Evolutionary conservation across 148 eudicot genomes (phyloP).

Genomic region (Nepenthes mirabilis): DNA sequence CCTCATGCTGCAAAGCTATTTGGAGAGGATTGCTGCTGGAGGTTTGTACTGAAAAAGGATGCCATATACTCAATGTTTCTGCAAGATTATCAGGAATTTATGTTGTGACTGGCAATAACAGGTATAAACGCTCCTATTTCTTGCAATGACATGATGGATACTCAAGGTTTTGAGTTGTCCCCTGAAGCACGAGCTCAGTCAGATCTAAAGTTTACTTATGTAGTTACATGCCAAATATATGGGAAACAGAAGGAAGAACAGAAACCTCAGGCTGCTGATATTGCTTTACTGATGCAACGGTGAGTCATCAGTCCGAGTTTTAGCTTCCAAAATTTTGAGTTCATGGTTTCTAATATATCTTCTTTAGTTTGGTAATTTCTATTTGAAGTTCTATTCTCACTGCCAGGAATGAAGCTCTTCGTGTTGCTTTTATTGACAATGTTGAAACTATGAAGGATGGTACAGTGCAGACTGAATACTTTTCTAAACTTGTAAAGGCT

Average conservation of each 20-base stretch:
- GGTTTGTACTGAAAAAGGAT: conserved; percentile 29
- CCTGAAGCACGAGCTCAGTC: conserved; percentile 97
- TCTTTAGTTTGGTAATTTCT: background rate
- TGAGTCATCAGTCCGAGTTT: conserved; percentile 12
- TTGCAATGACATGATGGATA: conserved; percentile 38
- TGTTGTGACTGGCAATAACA: conserved; percentile 17
- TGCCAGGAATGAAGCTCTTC: conserved; percentile 88
- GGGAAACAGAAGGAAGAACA: conserved; percentile 96
- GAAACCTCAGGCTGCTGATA: conserved; percentile 92
- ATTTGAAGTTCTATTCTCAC: conserved; percentile 1
- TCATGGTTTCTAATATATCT: background rate
- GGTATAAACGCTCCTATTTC: conserved; percentile 57
- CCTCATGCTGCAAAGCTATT: conserved; percentile 79
- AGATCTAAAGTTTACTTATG: conserved; percentile 93
- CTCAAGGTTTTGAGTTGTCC: conserved; percentile 77
- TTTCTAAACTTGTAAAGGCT: conserved; percentile 89
- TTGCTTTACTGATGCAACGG: conserved; percentile 96
- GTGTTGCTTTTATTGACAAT: conserved; percentile 81
- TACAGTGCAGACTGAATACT: conserved; percentile 63
- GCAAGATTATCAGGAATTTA: too few species aligned
- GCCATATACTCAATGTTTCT: too few species aligned
- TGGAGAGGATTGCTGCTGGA: conserved; percentile 64
- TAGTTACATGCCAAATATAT: conserved; percentile 95
- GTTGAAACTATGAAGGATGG: conserved; percentile 88
- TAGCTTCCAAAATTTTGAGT: background rate